Evolutionary conservation across 202 grass and related monocot genomes (phyloP).

Genomic region (Thinopyrum obtusiflorum): DNA sequence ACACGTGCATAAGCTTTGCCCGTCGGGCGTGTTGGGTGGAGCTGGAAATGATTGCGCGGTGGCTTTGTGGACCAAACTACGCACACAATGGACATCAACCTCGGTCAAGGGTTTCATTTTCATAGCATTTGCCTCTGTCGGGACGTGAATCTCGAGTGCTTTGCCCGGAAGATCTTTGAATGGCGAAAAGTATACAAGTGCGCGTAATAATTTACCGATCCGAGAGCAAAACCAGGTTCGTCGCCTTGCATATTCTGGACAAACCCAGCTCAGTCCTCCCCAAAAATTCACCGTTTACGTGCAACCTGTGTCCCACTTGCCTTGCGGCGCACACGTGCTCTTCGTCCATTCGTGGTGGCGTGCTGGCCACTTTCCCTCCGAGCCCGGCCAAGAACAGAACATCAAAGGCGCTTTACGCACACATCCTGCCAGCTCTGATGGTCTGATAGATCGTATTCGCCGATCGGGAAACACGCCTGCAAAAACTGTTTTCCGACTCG

Average conservation of each 20-base stretch:
- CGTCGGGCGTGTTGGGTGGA: slow-evolving; percentile 1
- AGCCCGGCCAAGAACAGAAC: neutral
- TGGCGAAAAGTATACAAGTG: neutral
- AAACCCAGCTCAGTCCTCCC: no score
- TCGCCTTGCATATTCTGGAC: no score
- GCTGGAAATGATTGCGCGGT: slow-evolving; percentile 34
- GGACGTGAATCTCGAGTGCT: slow-evolving; percentile 41
- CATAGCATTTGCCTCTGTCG: neutral
- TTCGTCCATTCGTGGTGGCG: neutral
- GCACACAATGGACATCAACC: neutral
- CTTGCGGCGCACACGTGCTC: no score
- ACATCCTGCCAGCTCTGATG: neutral
- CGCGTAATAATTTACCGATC: no score
- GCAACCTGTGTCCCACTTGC: no score
- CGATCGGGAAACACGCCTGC: neutral
- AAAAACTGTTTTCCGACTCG: neutral
- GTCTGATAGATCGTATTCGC: neutral
- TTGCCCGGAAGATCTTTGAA: neutral
- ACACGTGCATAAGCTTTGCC: slow-evolving; percentile 28
- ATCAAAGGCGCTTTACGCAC: neutral
- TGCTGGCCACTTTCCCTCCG: neutral
- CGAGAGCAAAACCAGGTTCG: no score
- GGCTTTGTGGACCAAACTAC: slow-evolving; percentile 9
- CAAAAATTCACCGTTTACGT: no score
- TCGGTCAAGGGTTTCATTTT: neutral